A percentile compares a stretch with the other conserved stretches of the same genome.
These are phyloP conservation scores for Aspergillus costaricaensis DNA, from an alignment of 2,329 filamentous ascomycete species.

Conservation along the genomic window DNA sequence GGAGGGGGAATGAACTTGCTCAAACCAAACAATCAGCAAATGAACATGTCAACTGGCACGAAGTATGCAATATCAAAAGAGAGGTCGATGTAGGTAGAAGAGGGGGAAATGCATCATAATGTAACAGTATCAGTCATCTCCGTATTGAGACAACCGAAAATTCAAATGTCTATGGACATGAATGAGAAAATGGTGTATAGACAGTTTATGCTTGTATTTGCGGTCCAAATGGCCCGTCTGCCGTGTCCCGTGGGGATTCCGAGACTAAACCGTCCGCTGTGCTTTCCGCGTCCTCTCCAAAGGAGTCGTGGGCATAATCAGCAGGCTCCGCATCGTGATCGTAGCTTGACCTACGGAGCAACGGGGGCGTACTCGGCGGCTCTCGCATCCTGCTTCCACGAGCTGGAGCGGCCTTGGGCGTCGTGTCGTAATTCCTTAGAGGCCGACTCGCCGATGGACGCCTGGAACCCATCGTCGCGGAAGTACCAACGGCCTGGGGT, in stretches of 20 bases:
- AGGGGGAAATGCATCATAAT: slow-evolving; percentile 3
- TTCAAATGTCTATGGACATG: slow-evolving; percentile 10
- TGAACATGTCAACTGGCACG: not conserved
- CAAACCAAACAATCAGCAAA: not conserved
- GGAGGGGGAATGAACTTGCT: not conserved
- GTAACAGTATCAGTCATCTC: not conserved
- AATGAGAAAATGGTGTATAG: slow-evolving; percentile 10
- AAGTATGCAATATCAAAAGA: slow-evolving; percentile 6
- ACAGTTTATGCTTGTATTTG: slow-evolving; percentile 27
- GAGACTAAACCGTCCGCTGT: slow-evolving; percentile 46
- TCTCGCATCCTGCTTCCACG: slow-evolving; percentile 35
- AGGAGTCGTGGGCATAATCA: slow-evolving; percentile 49
- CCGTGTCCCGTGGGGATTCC: slow-evolving; percentile 34
- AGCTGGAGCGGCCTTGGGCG: slow-evolving; percentile 32
- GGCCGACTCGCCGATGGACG: slow-evolving; percentile 39
- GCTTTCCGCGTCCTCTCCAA: slow-evolving; percentile 54
- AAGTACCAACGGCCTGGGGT: slow-evolving; percentile 39
- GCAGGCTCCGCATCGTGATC: slow-evolving; percentile 61
- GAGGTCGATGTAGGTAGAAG: not conserved
- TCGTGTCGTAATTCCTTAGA: slow-evolving; percentile 34
- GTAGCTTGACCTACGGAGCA: slow-evolving; percentile 58
- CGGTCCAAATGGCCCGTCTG: slow-evolving; percentile 35
- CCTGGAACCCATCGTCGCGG: slow-evolving; percentile 30
- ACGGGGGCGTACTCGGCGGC: slow-evolving; percentile 54
- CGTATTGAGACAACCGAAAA: not conserved